A percentile compares a stretch with the other conserved stretches of the same genome.
These are phyloP conservation scores for Ogataea naganishii DNA, from an alignment of 805 yeast species.

Conservation along the genomic window DNA sequence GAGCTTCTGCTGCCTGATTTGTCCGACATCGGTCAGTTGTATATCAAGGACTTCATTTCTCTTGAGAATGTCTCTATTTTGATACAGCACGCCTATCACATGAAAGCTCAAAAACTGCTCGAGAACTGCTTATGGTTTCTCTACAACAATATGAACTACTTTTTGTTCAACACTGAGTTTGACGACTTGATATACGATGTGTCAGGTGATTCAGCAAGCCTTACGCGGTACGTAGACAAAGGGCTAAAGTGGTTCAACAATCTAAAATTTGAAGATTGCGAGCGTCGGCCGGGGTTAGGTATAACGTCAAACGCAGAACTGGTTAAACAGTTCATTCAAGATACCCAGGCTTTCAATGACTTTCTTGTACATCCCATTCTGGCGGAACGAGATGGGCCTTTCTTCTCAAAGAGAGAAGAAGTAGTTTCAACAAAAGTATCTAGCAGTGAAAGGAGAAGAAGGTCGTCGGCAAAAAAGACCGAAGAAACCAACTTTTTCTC, in stretches of 20 bases:
- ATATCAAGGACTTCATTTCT: constrained; percentile 44
- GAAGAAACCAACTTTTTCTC: constrained; percentile 12
- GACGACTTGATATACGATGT: constrained; percentile 22
- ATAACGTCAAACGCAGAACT: constrained; percentile 2
- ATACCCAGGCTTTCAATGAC: constrained; percentile 29
- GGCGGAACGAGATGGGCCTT: constrained; percentile 19
- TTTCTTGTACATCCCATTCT: constrained; percentile 28
- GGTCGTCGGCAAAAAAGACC: constrained; percentile 15
- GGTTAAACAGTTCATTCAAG: constrained; percentile 28
- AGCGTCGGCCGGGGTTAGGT: constrained; percentile 4
- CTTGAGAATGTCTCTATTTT: constrained; percentile 54
- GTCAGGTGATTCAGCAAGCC: constrained; percentile 7
- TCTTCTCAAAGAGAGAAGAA: constrained; percentile 5
- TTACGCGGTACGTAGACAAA: constrained; percentile 18
- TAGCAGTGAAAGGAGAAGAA: constrained; percentile 11
- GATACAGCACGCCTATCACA: constrained; percentile 42
- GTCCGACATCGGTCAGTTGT: constrained; percentile 52
- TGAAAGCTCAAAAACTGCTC: constrained; percentile 46
- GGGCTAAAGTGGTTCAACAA: constrained; percentile 27
- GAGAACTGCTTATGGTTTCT: constrained; percentile 61
- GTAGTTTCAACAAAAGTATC: constrained; percentile 3
- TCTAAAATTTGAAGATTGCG: constrained; percentile 17
- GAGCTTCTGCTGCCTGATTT: constrained; percentile 52
- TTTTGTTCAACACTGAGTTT: constrained; percentile 41
- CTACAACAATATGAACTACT: constrained; percentile 52